These are phyloP conservation scores for Trapa incisa DNA, from an alignment of 345 rosid genomes.

Conservation along the genomic window DNA sequence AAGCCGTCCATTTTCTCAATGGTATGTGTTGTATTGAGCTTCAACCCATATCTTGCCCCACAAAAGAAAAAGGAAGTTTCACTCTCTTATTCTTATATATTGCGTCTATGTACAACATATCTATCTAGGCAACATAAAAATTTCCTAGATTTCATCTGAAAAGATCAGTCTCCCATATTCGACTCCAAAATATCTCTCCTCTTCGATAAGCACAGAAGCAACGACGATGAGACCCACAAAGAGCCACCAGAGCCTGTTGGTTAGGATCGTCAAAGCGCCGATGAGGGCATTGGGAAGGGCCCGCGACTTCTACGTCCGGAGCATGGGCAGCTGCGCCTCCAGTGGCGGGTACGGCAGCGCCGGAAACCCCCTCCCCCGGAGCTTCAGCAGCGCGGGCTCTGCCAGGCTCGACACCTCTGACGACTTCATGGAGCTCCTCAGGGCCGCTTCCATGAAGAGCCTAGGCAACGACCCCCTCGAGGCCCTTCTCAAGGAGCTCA, in stretches of 20 bases:
- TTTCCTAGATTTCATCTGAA: background rate
- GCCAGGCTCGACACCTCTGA: conserved; percentile 22
- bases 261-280: conserved; percentile 36
- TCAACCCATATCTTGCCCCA: too few relatives aligned
- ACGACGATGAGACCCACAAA: conserved; percentile 1
- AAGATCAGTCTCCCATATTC: background rate
- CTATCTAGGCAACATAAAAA: background rate
- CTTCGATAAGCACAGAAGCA: background rate
- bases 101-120: background rate
- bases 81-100: background rate
- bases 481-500: background rate
- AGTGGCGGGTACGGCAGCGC: conserved; percentile 14
- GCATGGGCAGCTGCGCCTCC: conserved; percentile 39
- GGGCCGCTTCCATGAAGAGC: conserved; percentile 10
- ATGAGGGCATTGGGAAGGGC: conserved; percentile 41
- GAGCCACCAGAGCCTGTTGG: conserved; percentile 27
- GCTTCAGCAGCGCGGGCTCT: conserved; percentile 40
- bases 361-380: conserved; percentile 33
- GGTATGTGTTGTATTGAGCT: too few relatives aligned
- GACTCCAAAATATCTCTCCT: background rate
- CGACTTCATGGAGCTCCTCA: conserved; percentile 41
- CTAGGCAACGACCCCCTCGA: conserved; percentile 3
- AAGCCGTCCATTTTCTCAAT: too few relatives aligned
- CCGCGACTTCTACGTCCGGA: conserved; percentile 53
- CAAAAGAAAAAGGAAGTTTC: too few relatives aligned